A percentile compares a stretch with the other conserved stretches of the same genome.
Conservation (phyloP, 2,329 filamentous ascomycete species). For the Hortaea werneckii region DNA sequence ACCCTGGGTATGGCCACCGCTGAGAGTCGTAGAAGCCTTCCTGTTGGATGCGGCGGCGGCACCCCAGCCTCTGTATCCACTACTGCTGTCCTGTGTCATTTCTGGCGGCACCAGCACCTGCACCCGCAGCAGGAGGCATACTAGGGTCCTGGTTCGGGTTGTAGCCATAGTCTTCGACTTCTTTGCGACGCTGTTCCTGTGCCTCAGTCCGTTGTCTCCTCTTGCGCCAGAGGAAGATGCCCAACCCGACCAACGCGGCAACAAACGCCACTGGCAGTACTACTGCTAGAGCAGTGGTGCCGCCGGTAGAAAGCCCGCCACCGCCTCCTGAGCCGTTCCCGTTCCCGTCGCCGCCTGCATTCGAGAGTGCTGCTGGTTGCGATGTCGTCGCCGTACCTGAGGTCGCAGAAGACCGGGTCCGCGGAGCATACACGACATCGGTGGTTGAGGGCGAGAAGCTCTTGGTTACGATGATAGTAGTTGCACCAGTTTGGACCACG, state of each 20-base stretch:
- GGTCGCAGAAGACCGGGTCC: neutral
- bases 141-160: conserved; percentile 95
- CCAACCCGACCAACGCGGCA: conserved; percentile 64
- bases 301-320: conserved; percentile 48
- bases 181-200: conserved; percentile 83
- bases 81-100: conserved; percentile 65
- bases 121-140: conserved; percentile 44
- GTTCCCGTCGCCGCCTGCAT: neutral
- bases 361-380: conserved; percentile 2
- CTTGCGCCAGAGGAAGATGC: conserved; percentile 78
- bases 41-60: conserved; percentile 56
- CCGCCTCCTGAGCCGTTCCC: conserved; percentile 6
- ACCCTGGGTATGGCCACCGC: conserved; percentile 49
- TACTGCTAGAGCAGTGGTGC: conserved; percentile 82
- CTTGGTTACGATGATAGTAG: conserved; percentile 2
- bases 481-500: neutral
- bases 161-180: conserved; percentile 94
- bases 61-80: conserved; percentile 92
- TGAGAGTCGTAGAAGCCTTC: conserved; percentile 83
- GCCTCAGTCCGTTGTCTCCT: conserved; percentile 75
- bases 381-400: conserved; percentile 3
- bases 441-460: conserved; percentile 5
- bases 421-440: neutral
- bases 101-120: conserved; percentile 49
- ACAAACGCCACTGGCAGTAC: conserved; percentile 88